Conservation (phyloP, 2,329 filamentous ascomycete genomes). For the Sarocladium kiliense region DNA sequence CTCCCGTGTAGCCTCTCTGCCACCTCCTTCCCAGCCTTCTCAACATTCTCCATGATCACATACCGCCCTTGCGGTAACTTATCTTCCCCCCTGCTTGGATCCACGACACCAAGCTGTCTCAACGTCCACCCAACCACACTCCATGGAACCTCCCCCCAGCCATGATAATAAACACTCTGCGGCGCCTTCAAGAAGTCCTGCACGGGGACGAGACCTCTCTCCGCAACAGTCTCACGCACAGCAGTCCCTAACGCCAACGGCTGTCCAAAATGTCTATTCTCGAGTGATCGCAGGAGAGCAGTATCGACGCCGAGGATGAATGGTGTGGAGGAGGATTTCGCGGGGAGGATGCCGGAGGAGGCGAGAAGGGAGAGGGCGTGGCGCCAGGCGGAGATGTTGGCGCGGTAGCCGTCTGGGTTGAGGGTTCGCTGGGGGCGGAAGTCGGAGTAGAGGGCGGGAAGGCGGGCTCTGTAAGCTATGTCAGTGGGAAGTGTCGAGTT, state of each 20-base stretch:
- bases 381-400: conserved; percentile 77
- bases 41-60: conserved; percentile 60
- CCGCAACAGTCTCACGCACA: conserved; percentile 66
- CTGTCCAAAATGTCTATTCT: conserved; percentile 72
- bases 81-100: conserved; percentile 40
- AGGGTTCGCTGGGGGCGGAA: conserved; percentile 68
- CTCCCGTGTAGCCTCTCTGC: conserved; percentile 35
- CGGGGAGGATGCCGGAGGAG: conserved; percentile 50
- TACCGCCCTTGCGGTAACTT: conserved; percentile 56
- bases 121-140: conserved; percentile 71
- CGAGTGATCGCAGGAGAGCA: conserved; percentile 63
- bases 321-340: conserved; percentile 34
- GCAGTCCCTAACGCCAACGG: conserved; percentile 78
- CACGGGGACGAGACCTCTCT: conserved; percentile 64
- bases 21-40: conserved; percentile 53
- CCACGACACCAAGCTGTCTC: conserved; percentile 60
- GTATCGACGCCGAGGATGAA: conserved; percentile 53
- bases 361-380: conserved; percentile 66
- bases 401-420: conserved; percentile 80
- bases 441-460: conserved; percentile 85
- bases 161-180: conserved; percentile 67
- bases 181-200: conserved; percentile 60
- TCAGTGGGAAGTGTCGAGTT: background rate
- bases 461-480: conserved; percentile 53
- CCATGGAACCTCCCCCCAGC: conserved; percentile 67